phyloP scores from a whole-genome alignment of 345 rosid genomes.

The Rhodamnia rubescens region DNA sequence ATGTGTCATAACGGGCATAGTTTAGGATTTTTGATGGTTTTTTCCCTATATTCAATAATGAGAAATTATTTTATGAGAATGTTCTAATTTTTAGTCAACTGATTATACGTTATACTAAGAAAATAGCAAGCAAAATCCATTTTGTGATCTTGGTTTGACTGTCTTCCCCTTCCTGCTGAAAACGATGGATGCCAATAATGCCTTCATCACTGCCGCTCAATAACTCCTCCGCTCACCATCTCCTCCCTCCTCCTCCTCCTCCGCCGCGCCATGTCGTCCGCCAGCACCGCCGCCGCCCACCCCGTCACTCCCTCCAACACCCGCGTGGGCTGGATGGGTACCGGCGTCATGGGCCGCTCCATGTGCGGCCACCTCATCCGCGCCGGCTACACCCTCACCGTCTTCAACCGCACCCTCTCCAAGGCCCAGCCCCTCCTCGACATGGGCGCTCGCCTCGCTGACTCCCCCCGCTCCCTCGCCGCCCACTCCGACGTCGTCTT shows the following conservation, averaged over 20 bases:
- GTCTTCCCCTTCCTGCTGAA: neutral
- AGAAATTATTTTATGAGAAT: too few species aligned
- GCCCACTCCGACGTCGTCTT: constrained; percentile 73
- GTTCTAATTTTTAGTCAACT: too few species aligned
- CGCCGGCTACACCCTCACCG: constrained; percentile 71
- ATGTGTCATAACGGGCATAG: too few species aligned
- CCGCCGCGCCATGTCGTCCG: constrained; percentile 57
- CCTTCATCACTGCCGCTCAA: neutral
- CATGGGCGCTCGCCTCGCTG: constrained; percentile 59
- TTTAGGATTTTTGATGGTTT: too few species aligned
- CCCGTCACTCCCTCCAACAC: constrained; percentile 45
- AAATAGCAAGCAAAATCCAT: neutral
- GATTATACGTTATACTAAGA: too few species aligned
- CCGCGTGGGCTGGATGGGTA: constrained; percentile 88
- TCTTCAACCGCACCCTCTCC: constrained; percentile 79
- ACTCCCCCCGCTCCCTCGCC: constrained; percentile 58
- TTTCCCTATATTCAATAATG: too few species aligned
- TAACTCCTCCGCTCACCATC: neutral
- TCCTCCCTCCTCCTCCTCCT: constrained; percentile 11
- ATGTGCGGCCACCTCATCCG: constrained; percentile 72
- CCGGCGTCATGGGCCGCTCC: constrained; percentile 79
- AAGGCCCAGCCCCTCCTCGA: constrained; percentile 73
- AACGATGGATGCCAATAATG: neutral
- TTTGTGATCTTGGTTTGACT: neutral
- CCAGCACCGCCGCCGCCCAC: constrained; percentile 10